Percentiles rank a stretch among this genome's conserved stretches.
These are phyloP conservation scores for Penicillium sp. DNA, from an alignment of 2,329 filamentous ascomycete species.

Conservation along the genomic window DNA sequence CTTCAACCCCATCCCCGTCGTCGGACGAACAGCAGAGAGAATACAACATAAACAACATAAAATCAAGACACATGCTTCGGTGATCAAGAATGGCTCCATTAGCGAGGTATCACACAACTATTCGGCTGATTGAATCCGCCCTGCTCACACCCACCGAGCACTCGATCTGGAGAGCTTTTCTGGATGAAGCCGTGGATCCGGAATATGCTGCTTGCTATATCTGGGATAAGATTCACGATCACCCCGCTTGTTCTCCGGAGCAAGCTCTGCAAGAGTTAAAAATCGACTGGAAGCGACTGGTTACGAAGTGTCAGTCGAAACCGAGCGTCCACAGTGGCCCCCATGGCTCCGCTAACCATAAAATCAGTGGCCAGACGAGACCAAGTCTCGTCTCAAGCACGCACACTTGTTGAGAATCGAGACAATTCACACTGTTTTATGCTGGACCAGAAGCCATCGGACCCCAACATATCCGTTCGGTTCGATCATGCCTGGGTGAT, in stretches of 20 bases:
- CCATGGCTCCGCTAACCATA: background rate
- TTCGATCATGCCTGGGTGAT: conserved; percentile 9
- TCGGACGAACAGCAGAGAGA: background rate
- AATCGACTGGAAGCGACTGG: background rate
- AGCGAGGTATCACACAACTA: conserved; percentile 25
- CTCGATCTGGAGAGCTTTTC: conserved; percentile 3
- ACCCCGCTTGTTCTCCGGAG: background rate
- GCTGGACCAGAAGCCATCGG: background rate
- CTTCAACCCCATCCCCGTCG: background rate
- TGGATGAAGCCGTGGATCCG: background rate
- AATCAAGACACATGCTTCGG: no score
- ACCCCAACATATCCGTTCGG: background rate
- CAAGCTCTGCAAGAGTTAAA: background rate
- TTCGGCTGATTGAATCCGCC: conserved; percentile 5
- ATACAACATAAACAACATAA: background rate
- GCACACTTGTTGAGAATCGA: background rate
- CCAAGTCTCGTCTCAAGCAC: background rate
- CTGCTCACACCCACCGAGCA: conserved; percentile 8
- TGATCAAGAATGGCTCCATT: background rate
- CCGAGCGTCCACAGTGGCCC: background rate
- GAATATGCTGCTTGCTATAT: conserved; percentile 6
- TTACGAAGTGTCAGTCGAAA: background rate
- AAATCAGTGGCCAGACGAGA: background rate
- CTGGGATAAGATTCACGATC: background rate
- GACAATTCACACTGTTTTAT: conserved; percentile 2